These are phyloP conservation scores for California macrophylla DNA, from an alignment of 441 rosid species.

Conservation along the genomic window DNA sequence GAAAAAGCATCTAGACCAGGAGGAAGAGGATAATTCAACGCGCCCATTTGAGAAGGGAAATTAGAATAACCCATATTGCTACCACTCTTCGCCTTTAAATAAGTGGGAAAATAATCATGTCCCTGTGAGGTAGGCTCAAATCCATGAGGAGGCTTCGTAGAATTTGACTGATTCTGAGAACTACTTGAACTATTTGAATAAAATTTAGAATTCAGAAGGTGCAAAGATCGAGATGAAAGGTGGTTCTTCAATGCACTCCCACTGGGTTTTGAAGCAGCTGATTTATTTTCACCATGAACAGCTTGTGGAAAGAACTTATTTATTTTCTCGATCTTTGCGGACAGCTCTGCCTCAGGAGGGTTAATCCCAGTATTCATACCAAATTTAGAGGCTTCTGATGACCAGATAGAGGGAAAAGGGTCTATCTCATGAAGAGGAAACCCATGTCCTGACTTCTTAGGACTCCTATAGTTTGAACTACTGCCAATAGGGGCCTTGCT, in stretches of 20 bases:
- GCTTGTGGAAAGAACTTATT: constrained; percentile 9
- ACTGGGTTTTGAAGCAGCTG: constrained; percentile 22
- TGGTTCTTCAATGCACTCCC: constrained; percentile 16
- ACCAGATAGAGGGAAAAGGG: constrained; percentile 15
- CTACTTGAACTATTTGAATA: constrained; percentile 26
- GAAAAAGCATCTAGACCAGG: neutral
- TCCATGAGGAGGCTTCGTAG: constrained; percentile 13
- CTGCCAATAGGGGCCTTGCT: constrained; percentile 21
- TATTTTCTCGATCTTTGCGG: constrained; percentile 23
- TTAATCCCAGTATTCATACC: constrained; percentile 20
- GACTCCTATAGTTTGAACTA: constrained; percentile 14
- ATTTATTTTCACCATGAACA: constrained; percentile 22
- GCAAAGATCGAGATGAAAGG: constrained; percentile 14
- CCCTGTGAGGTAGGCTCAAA: constrained; percentile 15
- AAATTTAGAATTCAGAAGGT: constrained; percentile 16
- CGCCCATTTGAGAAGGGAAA: constrained; percentile 7
- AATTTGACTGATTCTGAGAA: constrained; percentile 14
- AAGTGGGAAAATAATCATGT: constrained; percentile 3
- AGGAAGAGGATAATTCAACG: constrained; percentile 10
- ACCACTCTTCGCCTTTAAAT: constrained; percentile 17
- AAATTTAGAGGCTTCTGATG: constrained; percentile 14
- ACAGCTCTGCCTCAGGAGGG: constrained; percentile 18
- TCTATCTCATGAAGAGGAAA: constrained; percentile 13
- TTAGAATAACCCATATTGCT: constrained; percentile 9
- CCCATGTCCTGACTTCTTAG: neutral